phyloP scores from a whole-genome alignment of 371 early-diverging fungal genomes.

The Nosema muscidifuracis region DNA sequence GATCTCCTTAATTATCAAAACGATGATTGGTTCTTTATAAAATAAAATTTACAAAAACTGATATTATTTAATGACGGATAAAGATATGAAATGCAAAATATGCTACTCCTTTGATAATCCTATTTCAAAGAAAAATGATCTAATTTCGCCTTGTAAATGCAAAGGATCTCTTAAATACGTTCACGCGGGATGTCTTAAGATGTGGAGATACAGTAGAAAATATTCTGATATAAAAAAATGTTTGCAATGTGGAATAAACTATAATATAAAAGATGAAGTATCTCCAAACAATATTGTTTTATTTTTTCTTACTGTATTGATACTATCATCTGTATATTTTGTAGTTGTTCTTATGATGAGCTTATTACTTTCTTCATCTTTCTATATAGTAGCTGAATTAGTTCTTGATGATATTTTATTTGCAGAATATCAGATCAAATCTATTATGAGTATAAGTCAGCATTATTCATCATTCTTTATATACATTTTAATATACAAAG shows the following conservation, averaged over 20 bases:
- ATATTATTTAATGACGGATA: neutral
- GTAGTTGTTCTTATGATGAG: slow-evolving; percentile 35
- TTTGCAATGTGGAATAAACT: slow-evolving; percentile 59
- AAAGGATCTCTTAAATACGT: slow-evolving; percentile 63
- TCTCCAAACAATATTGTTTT: slow-evolving; percentile 33
- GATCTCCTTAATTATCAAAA: no score
- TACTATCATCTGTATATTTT: slow-evolving; percentile 25
- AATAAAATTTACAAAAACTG: neutral
- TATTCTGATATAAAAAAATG: slow-evolving; percentile 59
- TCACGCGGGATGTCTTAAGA: slow-evolving; percentile 59
- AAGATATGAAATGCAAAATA: slow-evolving; percentile 55
- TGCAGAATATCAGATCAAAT: neutral
- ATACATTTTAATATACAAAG: slow-evolving; percentile 33
- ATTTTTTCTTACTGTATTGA: slow-evolving; percentile 35
- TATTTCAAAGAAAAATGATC: slow-evolving; percentile 42
- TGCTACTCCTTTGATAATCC: slow-evolving; percentile 60
- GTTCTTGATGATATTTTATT: neutral
- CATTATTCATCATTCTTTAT: slow-evolving; percentile 12
- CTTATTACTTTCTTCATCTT: slow-evolving; percentile 32
- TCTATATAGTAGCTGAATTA: slow-evolving; percentile 33
- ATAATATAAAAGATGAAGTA: slow-evolving; percentile 55
- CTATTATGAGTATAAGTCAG: neutral
- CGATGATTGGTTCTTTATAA: neutral
- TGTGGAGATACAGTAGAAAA: slow-evolving; percentile 62
- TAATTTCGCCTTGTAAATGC: slow-evolving; percentile 63